Evolutionary conservation across 495 filamentous ascomycete genomes (phyloP), one percentile per base, ranked within the genome.

Genomic region (Hypoxylon crocopeplum): DNA sequence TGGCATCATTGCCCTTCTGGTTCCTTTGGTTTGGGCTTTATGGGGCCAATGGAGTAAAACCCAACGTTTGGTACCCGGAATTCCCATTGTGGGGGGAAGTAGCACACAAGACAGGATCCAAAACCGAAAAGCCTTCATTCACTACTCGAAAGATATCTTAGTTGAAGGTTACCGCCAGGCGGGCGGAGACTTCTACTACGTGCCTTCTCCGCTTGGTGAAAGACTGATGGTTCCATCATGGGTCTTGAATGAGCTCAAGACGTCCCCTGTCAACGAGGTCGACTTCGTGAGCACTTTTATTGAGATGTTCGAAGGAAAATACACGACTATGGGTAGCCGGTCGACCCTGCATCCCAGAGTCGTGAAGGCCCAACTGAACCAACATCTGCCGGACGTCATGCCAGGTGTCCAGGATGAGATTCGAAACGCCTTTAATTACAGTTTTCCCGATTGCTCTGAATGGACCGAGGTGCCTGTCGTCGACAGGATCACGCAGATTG

Each of bases 221-320:
- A 46, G 66, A 1, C 22, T 66, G 16, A 59, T 69, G 57, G 24
- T 69, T 12, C 66, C 66, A 12, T 16, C 32, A 16, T 48, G 44
- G 27, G 63, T 63, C 39, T 27, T 69, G 2, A 58, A 66, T 8
- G 66, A 69, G 21, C 38, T 69, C 37, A 66, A 69, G 46, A 63
- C 55, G 22, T 49, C 49, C 1, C 62, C 66, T 0, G 24, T 57
- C 22, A 55, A 64, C 10, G 51, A 64, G 16, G 60, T 59, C 19
- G 53, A 59, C 34, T 64, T 64, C 21, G 49, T 48, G 7, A 54
- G 27, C 7, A 64, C 47, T n/a, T 64, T 64, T 38, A 29, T 46
- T 7, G 60, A 64, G 41, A 64, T 64, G 60, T 59, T 64, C 33
- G 60, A 64, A 38, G 60, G 60, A 4, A 56, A 59, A 29, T 52